Evolutionary conservation across 2,329 filamentous ascomycete species (phyloP).

Genomic region (Xylariomycetidae sp.): DNA sequence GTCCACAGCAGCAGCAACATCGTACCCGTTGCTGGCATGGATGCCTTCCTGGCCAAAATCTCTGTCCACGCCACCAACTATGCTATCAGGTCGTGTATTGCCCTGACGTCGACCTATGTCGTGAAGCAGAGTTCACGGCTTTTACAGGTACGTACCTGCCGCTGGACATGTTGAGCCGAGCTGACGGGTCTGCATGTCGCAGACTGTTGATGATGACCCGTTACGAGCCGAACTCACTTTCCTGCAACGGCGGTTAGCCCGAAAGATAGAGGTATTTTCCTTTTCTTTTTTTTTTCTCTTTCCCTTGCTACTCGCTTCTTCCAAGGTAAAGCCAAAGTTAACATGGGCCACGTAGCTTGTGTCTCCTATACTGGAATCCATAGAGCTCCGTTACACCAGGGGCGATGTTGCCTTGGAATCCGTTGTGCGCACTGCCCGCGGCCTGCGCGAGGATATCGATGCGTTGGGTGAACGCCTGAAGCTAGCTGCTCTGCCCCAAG

Average conservation of each 20-base stretch:
- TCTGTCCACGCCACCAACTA: constrained; percentile 79
- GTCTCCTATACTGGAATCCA: constrained; percentile 24
- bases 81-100: constrained; percentile 81
- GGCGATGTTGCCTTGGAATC: constrained; percentile 66
- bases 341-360: no score
- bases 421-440: constrained; percentile 75
- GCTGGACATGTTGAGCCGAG: no score
- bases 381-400: constrained; percentile 39
- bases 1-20: constrained; percentile 10
- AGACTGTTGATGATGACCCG: constrained; percentile 63
- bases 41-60: constrained; percentile 50
- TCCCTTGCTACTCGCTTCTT: no score
- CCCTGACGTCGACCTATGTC: constrained; percentile 80
- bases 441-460: constrained; percentile 77
- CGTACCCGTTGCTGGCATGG: constrained; percentile 53
- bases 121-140: constrained; percentile 74
- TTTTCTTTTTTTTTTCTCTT: neutral
- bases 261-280: constrained; percentile 68
- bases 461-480: constrained; percentile 69
- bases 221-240: constrained; percentile 61
- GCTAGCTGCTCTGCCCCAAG: constrained; percentile 59
- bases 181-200: constrained; percentile 3
- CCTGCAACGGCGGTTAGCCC: constrained; percentile 69
- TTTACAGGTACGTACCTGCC: constrained; percentile 43
- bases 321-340: no score